Evolutionary conservation across 768 basidiomycete species (phyloP), one percentile per base, ranked within the genome.

Genomic region (Gyrodon lividus): DNA sequence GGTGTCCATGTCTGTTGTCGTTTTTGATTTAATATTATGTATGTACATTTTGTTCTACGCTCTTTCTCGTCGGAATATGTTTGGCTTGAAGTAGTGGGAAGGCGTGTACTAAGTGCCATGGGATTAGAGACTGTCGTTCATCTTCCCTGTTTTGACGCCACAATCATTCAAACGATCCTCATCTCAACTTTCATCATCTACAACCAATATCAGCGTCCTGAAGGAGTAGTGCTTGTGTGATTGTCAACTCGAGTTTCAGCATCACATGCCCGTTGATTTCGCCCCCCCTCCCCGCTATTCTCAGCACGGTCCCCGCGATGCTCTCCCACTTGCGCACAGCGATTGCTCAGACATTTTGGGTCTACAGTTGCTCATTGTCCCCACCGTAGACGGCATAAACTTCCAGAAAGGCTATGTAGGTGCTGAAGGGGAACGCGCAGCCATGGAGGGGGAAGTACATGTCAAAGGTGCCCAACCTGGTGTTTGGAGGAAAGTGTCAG

Each of bases 321-420:
- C 49, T 61, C 59, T 60, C 59, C 46, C 57, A 63, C 38, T 40
- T 52, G 38, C 42, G 40, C 46, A 31, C 31, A 46, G n/a, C 5
- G 60, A 52, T 57, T 53, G 54, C 19, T 52, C 53, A 9, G 60
- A 66, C n/a, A 45, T 28, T 45, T 53, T 52, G 23, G 64, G 56
- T 23, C 81, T 84, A 16, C 87, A 92, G 70, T 77, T 93, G 42
- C 74, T 92, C 54, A 85, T 95, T 53, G 74, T 84, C 12, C 92
- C 92, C 0, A 77, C 82, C 13, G 73, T 79, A 43, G 80, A 87
- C 65, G 76, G 83, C 19, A 74, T 88, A 50, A 80, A 83, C 66
- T 95, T 94, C 61, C 92, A 94, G 71, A 87, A 84, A 61, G 92
- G 92, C 10, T 90, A 80, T 65, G 75, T 94, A 7, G 92, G 92